Conservation (phyloP, 169 alveolate genomes). For the Plasmodium gaboni region DNA sequence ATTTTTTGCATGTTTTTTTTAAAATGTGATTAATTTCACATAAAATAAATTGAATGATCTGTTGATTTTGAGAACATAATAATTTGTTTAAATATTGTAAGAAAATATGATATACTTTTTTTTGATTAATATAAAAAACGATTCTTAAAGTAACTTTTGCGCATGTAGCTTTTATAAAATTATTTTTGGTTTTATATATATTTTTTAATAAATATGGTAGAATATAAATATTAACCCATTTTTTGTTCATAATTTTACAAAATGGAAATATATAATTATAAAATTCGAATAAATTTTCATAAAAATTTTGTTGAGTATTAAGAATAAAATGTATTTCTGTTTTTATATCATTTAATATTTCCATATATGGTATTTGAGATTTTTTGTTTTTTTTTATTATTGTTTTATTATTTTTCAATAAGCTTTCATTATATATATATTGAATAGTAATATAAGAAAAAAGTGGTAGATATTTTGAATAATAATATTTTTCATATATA, state of each 20-base stretch:
- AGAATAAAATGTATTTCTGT: constrained; percentile 10
- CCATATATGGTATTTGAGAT: constrained; percentile 33
- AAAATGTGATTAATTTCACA: constrained; percentile 29
- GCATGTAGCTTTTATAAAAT: constrained; percentile 23
- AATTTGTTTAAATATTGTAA: constrained; percentile 23
- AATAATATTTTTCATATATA: constrained; percentile 28
- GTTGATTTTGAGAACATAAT: constrained; percentile 14
- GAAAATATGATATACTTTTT: constrained; percentile 11
- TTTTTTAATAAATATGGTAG: constrained; percentile 39
- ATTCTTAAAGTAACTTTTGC: constrained; percentile 19
- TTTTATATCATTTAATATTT: constrained; percentile 27
- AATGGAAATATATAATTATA: constrained; percentile 21
- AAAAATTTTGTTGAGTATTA: neutral
- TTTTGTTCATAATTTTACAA: constrained; percentile 57
- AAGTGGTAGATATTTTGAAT: constrained; percentile 63
- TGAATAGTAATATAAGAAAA: constrained; percentile 29
- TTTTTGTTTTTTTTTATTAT: neutral
- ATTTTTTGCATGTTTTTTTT: constrained; percentile 16
- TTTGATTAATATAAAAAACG: constrained; percentile 41
- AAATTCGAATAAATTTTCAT: constrained; percentile 25
- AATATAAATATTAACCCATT: constrained; percentile 55
- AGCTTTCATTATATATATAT: constrained; percentile 45
- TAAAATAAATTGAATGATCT: constrained; percentile 10
- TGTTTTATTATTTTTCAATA: constrained; percentile 6
- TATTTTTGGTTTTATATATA: constrained; percentile 19